A percentile compares a stretch with the other conserved stretches of the same genome.
Conservation (phyloP, 164 flowering plant genomes). For the Buxus sempervirens region DNA sequence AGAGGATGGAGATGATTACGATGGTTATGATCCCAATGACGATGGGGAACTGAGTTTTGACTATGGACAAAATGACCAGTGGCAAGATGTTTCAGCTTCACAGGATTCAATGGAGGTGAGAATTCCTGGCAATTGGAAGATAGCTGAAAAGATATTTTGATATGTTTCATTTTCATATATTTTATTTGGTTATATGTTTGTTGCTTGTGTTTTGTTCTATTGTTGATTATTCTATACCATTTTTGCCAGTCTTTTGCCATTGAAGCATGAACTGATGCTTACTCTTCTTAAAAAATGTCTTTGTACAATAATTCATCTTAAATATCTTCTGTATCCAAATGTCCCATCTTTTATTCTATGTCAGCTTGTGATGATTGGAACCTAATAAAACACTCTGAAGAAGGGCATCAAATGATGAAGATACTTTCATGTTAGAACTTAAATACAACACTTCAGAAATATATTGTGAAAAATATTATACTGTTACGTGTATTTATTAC, state of each 20-base stretch:
- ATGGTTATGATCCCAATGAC: conserved; percentile 39
- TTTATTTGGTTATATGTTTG: neutral
- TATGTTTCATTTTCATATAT: too few species aligned
- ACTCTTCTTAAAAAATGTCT: neutral
- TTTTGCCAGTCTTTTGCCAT: neutral
- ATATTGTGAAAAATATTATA: neutral
- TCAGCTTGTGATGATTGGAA: neutral
- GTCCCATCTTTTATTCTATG: neutral
- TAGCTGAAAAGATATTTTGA: neutral
- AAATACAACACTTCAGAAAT: neutral
- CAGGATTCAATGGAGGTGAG: conserved; percentile 70
- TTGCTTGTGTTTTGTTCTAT: neutral
- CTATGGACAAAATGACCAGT: conserved; percentile 51
- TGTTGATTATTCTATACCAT: neutral
- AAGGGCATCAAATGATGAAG: neutral
- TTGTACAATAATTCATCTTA: too few species aligned
- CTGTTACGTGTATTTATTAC: neutral
- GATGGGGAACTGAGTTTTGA: conserved; percentile 85
- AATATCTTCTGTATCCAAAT: neutral
- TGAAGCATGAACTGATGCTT: neutral
- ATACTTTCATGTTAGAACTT: too few species aligned
- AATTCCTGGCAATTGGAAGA: neutral
- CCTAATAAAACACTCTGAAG: neutral
- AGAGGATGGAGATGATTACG: conserved; percentile 41
- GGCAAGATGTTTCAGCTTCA: conserved; percentile 39